Evolutionary conservation across 495 filamentous ascomycete genomes (phyloP), one percentile per base, ranked within the genome.

Genomic region (Tuber microsphaerosporum): DNA sequence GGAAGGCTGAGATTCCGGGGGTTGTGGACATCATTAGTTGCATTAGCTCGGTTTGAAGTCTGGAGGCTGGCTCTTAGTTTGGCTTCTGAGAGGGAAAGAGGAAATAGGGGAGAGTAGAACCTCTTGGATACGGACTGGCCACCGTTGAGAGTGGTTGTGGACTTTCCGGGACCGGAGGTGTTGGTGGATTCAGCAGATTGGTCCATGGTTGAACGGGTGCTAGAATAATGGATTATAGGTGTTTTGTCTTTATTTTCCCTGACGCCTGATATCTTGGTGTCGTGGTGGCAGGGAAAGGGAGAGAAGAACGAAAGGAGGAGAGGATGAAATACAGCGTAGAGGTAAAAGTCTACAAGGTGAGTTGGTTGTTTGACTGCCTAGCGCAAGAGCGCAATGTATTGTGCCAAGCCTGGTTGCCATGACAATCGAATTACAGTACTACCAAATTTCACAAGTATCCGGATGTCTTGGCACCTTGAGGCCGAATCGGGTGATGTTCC

Each of bases 1-100:
- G 95, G 83, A 99, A 99, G 74, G 96, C 96, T 70, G 94, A 97
- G 81, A 98, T 90, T 78, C 95, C 95, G 73, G 95, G 94, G 3
- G 94, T 93, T 12, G 93, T 89, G 42, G 93, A 93, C 79, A 93
- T 92, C 77, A 99, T 99, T 56, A 99, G 87, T 85, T 94, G 91
- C 94, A 98, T 97, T 73, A 99, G 87, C 84, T 99, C 95, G 61
- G 93, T 93, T 85, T 99, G 95, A 75, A 99, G 88, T 77, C 94
- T 98, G 84, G 42, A 83, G 22, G 19, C 75, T 41, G 26, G 44
- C 39, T 65, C 45, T 77, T 10, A 71, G 61, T 75, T 48, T 56
- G 37, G 69, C 34, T 65, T 45, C 73, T 74, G 51, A 75, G 39
- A 22, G 43, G 10, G 31, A 34, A 5, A 42, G 37, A 41, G 34